phyloP scores from a whole-genome alignment of 805 yeast species.

The Naumovozyma castellii region DNA sequence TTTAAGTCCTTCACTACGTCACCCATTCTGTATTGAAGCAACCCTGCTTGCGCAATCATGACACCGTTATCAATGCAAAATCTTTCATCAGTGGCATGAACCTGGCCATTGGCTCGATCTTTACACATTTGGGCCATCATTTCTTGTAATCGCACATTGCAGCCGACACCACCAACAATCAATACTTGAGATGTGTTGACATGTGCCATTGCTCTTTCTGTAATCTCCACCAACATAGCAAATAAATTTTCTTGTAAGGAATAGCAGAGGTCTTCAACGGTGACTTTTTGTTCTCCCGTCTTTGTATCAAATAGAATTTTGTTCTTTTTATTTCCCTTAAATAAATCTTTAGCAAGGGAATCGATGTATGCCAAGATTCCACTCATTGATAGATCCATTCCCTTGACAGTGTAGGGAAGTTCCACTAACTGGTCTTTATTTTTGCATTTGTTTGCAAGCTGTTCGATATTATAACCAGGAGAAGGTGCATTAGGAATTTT shows the following conservation, averaged over 20 bases:
- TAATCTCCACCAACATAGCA: constrained; percentile 95
- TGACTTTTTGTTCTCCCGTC: constrained; percentile 41
- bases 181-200: constrained; percentile 81
- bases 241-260: constrained; percentile 87
- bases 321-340: constrained; percentile 35
- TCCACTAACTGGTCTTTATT: constrained; percentile 45
- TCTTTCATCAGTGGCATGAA: constrained; percentile 91
- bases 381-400: constrained; percentile 96
- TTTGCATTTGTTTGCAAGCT: constrained; percentile 63
- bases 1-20: constrained; percentile 42
- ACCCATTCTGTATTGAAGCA: constrained; percentile 78
- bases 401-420: constrained; percentile 93
- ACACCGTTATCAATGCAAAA: constrained; percentile 97
- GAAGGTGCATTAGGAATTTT: constrained; percentile 87
- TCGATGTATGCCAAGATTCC: constrained; percentile 88
- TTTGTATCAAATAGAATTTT: constrained; percentile 31
- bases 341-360: constrained; percentile 63
- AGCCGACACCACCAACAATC: constrained; percentile 98
- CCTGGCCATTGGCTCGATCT: constrained; percentile 73
- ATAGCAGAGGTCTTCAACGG: constrained; percentile 82
- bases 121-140: constrained; percentile 95
- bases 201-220: constrained; percentile 98
- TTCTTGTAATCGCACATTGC: constrained; percentile 79
- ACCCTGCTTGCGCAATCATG: constrained; percentile 98
- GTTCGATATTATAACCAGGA: constrained; percentile 97